Evolutionary conservation across 176 grass and related monocot species (phyloP), one percentile per base, ranked within the genome.

Genomic region (Carex littledalei): DNA sequence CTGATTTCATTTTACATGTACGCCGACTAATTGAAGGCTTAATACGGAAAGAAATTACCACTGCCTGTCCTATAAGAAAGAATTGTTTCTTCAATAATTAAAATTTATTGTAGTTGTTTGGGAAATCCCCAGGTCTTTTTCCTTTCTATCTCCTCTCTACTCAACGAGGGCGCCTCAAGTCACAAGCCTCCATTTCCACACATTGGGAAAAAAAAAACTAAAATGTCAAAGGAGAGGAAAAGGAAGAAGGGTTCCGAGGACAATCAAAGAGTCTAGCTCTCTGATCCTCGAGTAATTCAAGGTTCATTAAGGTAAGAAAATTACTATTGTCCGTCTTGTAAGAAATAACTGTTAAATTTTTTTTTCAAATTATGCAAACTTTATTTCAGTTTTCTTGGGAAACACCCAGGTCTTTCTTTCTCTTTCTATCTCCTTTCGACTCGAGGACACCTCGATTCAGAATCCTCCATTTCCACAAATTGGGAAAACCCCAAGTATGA

Each of bases 191-290:
- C 63, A 32, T 31, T 66, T 13, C 63, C 24, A 66, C 63, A 65
- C 12, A 66, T 66, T 14, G 5, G 11, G 63, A 24, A 32, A 32
- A 66, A 66, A 34, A 66, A 64, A 26, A 2, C 10, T 31, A 15
- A 31, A 31, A 66, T 10, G 15, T 75, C 12, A 9, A 15, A 66
- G 26, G 7, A 26, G 69, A 59, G 18, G 15, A 21, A 75, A 41
- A 43, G 17, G 47, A 5, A 39, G 66, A 34, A 81, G 20, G 53
- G 90, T 90, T 94, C 89, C 90, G 88, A 97, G 64, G 65, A 92
- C 87, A 91, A 63, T 92, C 60, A 97, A 92, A 87, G 87, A 84
- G 22, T 87, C 67, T 5, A 97, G 89, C 14, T 94, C 87, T 78
- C 92, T 90, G 55, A 94, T 97, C 89, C 90, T 89, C 86, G 88